Base-by-base conservation (phyloP, 1,284 basidiomycete genomes). In the Mycocalia duriaeana region DNA sequence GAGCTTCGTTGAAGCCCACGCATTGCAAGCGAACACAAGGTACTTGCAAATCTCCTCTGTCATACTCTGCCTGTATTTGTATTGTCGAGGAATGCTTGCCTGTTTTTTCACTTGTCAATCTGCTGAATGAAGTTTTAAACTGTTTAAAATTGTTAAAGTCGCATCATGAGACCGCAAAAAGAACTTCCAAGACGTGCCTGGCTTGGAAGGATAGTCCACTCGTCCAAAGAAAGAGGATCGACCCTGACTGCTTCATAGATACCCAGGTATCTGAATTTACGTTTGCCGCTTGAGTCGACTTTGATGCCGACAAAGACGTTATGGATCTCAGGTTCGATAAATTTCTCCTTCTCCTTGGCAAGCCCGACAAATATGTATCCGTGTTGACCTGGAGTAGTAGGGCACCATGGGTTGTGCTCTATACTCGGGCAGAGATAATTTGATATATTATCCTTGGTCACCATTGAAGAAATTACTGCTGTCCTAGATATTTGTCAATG, bases 321-420 rank as follows among this genome's bases (percentile, higher is more conserved):
- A 20, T 63, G 62, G 6, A 55, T 50, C 35, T 70, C 66, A 14
- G 67, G 60, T 36, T 57, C 48, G 23, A 53, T 42, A 45, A 72
- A 73, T 1, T 64, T 66, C 23, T 65, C 57, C 43, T 58, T 60
- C 36, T 73, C 71, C 37, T 56, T 63, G 11, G 67, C 68, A 43
- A 73, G 62, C 14, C 71, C 72, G 18, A 74, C 70, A 39, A 75
- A 74, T 55, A 74, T 71, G 47, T 67, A 75, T 6, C 72, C 72
- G 44, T 73, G 69, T 45, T 68, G 55, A 19, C 72, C 72, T 8
- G 70, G 67, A 3, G 40, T 50, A 13, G 59, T 56, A 3, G 72
- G 72, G 45, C 69, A 71, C 73, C 72, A 75, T 11, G 71, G 70
- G 46, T 74, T 73, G 42, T 68, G 65, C 31, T 66, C 64, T 3